Base-by-base conservation (phyloP, 2,329 filamentous ascomycete species). In the Mollisia scopiformis region DNA sequence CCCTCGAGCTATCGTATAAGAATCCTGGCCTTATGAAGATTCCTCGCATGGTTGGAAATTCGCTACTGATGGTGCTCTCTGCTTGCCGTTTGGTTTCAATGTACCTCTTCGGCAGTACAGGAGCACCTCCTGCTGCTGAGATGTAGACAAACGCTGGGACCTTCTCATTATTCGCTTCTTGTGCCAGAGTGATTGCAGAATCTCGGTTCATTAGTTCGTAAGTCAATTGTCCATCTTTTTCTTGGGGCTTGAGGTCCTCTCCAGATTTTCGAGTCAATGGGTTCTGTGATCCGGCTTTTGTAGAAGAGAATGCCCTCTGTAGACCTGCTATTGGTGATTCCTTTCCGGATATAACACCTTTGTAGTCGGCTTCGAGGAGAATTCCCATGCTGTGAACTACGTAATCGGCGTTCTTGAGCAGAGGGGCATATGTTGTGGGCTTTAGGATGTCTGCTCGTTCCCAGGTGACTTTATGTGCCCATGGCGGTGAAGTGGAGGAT, bases 131-230 rank as follows among this genome's bases (percentile, higher is more conserved):
- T 0, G 92, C 91, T 2, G 95, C 95, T 35, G 93, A 97, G 63
- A 99, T 89, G 80, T 92, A 98, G 62, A 89, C 87, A 74, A 97
- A 97, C 0, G 88, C 86, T 19, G 82, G 78, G 14, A 89, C 88
- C 35, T 86, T 82, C 62, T 86, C 85, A 33, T 78, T 78, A 27
- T 83, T 82, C 1, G 93, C 88, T 73, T 94, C 91, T 71, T 89
- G 87, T 14, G 94, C 95, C 14, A 97, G 83, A 57, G 89, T 84
- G 63, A 98, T 86, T 51, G 94, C 94, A 78, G 81, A 86, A 78
- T 98, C 94, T 59, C 95, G 86, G 78, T 99, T 99, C 92, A 99
- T 97, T 62, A 93, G 83, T 79, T 98, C 95, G 79, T 99, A 99
- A 19, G 94, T 97, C 70, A 97, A 82, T 77, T 95, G 90, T 27